These are phyloP conservation scores for Dimargaris verticillata DNA, from an alignment of 192 early-diverging fungal species.

Conservation along the genomic window DNA sequence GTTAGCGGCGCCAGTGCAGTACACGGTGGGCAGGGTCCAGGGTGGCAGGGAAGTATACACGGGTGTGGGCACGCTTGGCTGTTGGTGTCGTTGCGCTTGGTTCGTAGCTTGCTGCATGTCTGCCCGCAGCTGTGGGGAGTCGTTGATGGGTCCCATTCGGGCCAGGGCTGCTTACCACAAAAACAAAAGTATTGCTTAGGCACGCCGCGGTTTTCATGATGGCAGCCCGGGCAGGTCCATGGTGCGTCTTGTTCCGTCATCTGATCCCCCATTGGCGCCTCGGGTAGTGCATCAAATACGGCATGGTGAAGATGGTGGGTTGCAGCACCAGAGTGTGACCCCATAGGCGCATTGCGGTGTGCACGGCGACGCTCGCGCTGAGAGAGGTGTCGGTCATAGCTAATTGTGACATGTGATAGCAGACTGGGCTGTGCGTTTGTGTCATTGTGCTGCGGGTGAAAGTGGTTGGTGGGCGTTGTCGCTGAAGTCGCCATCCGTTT, in stretches of 20 bases:
- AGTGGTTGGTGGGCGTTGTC: no score
- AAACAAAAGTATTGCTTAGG: conserved; percentile 73
- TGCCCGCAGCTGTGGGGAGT: conserved; percentile 78
- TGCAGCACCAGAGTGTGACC: no score
- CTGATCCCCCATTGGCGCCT: no score
- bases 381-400: no score
- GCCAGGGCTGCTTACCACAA: conserved; percentile 65
- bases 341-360: no score
- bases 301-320: conserved; percentile 6
- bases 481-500: no score
- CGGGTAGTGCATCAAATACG: conserved; percentile 1
- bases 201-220: conserved; percentile 41
- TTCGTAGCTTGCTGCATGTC: conserved; percentile 38
- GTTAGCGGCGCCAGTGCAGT: conserved; percentile 55
- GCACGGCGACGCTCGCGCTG: no score
- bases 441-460: no score
- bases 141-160: conserved; percentile 38
- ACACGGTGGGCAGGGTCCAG: conserved; percentile 89
- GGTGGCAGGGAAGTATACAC: conserved; percentile 75
- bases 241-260: no score
- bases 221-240: conserved; percentile 92
- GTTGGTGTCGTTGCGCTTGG: neutral
- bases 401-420: no score
- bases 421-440: no score
- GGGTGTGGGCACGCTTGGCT: conserved; percentile 44